Evolutionary conservation across 441 rosid genomes (phyloP), one percentile per base, ranked within the genome.

Genomic region (Croton setiger): DNA sequence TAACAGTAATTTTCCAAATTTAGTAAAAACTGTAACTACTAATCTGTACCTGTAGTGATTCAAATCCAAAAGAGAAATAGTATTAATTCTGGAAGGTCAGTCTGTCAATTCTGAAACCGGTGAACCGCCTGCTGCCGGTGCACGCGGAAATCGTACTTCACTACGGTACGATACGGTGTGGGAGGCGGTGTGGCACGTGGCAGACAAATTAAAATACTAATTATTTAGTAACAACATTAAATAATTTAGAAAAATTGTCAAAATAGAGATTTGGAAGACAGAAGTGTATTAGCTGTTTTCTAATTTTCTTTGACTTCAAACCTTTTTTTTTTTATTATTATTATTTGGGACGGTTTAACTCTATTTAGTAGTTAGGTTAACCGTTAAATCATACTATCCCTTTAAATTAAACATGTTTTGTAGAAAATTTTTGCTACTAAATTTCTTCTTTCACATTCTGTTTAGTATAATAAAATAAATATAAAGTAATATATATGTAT

Each of bases 41-140:
- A n/a, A n/a, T n/a, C n/a, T n/a, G n/a, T n/a, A n/a, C n/a, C n/a
- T n/a, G n/a, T n/a, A n/a, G n/a, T n/a, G n/a, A n/a, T n/a, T n/a
- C n/a, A n/a, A n/a, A n/a, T n/a, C n/a, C n/a, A n/a, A n/a, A n/a
- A n/a, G n/a, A n/a, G n/a, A n/a, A n/a, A n/a, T 51, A 51, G 6
- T n/a, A 44, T 15, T 14, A 49, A n/a, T n/a, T n/a, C n/a, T n/a
- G n/a, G n/a, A n/a, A n/a, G n/a, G n/a, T n/a, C n/a, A n/a, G n/a
- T n/a, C n/a, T n/a, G n/a, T n/a, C n/a, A 8, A 31, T 31, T 44
- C 13, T 44, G 12, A 14, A 31, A 48, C n/a, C 2, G 67, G 55
- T 63, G 52, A 45, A 63, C 67, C 43, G 67, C 55, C 20, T 61
- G 51, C 65, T 41, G 65, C 65, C 65, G 49, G 66, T 43, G 66